Percentiles rank a stretch among this genome's conserved stretches.
phyloP scores from a whole-genome alignment of 2,329 filamentous ascomycete genomes.

The Ilyonectria destructans region DNA sequence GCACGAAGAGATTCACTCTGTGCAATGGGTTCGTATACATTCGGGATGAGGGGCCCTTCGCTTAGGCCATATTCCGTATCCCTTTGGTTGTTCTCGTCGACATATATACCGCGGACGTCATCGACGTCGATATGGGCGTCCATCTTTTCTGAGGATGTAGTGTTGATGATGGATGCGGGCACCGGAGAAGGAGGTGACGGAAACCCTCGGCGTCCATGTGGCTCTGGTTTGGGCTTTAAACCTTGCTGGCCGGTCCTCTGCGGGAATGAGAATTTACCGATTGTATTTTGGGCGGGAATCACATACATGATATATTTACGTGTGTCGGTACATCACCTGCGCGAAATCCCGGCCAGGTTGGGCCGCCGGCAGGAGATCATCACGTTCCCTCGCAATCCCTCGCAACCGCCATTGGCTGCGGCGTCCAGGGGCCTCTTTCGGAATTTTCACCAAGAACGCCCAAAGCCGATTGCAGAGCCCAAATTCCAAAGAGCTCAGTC shows the following conservation, averaged over 20 bases:
- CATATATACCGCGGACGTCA: not conserved
- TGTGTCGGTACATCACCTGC: not conserved
- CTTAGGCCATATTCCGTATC: not conserved
- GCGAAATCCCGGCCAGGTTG: constrained; percentile 9
- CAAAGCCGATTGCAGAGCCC: not conserved
- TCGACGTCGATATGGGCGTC: not conserved
- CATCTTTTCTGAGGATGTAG: not conserved
- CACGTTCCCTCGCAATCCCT: not conserved
- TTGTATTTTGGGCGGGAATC: constrained; percentile 25
- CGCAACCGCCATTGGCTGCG: constrained; percentile 3
- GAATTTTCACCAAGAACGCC: constrained; percentile 15
- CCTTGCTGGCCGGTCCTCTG: not conserved
- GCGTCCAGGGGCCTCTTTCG: constrained; percentile 3
- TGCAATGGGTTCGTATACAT: constrained; percentile 45
- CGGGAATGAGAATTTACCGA: not conserved
- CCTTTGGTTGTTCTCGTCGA: not conserved
- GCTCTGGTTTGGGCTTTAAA: constrained; percentile 9
- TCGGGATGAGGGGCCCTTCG: constrained; percentile 27
- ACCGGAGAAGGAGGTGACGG: not conserved
- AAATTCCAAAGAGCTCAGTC: constrained; percentile 19
- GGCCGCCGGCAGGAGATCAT: constrained; percentile 1
- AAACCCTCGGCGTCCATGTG: not conserved
- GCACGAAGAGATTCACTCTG: constrained; percentile 15
- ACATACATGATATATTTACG: constrained; percentile 14
- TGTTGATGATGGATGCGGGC: not conserved